These are phyloP conservation scores for Blastobotrys buckinghamii DNA, from an alignment of 1,139 yeast species.

Conservation along the genomic window DNA sequence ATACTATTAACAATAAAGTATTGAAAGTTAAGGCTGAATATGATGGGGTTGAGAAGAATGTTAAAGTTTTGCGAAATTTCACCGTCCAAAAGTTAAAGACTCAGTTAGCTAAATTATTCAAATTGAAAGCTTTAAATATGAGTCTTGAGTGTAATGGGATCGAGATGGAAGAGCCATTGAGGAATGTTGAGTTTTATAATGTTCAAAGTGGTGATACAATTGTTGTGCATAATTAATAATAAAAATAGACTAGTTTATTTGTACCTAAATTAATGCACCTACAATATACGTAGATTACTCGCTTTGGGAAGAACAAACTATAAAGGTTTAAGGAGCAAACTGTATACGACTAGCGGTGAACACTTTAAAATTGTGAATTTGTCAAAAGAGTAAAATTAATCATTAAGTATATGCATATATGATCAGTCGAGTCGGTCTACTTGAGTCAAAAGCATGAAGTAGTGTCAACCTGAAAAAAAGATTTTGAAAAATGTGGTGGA, in stretches of 20 bases:
- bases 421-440: no score
- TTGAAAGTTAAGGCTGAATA: slow-evolving; percentile 16
- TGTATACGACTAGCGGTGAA: no score
- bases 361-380: no score
- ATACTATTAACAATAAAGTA: slow-evolving; percentile 18
- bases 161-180: slow-evolving; percentile 4
- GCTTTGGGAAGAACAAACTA: no score
- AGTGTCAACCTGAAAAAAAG: no score
- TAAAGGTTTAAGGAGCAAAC: no score
- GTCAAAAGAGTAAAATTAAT: no score
- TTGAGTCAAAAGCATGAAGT: no score
- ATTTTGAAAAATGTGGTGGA: no score
- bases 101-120: slow-evolving; percentile 17
- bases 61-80: slow-evolving; percentile 20
- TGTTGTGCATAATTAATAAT: neutral
- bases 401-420: no score
- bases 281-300: no score
- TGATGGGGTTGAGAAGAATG: slow-evolving; percentile 9
- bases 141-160: neutral
- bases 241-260: neutral
- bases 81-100: slow-evolving; percentile 23
- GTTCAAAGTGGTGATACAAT: slow-evolving; percentile 1
- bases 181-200: slow-evolving; percentile 6
- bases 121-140: slow-evolving; percentile 17
- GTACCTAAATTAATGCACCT: no score